Conservation (phyloP, 495 filamentous ascomycete genomes). For the Talaromyces wortmannii region DNA sequence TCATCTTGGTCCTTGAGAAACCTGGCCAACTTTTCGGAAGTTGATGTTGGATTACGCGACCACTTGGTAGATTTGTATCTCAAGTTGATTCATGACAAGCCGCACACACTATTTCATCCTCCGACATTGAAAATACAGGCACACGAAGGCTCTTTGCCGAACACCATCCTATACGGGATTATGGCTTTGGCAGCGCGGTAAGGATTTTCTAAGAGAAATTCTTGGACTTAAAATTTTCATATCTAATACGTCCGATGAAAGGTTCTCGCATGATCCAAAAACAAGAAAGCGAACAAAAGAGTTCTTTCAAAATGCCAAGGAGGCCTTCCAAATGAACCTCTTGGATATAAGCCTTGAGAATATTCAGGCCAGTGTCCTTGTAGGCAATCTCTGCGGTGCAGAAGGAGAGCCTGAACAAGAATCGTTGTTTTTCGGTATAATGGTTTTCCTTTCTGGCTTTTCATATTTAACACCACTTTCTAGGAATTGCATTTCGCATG, state of each 20-base stretch:
- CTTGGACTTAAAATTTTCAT: neutral
- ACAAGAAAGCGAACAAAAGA: constrained; percentile 1
- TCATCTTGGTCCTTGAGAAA: neutral
- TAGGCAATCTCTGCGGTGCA: constrained; percentile 13
- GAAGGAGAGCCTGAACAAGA: constrained; percentile 10
- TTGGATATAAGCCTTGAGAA: constrained; percentile 9
- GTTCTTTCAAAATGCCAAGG: constrained; percentile 9
- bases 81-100: constrained; percentile 20
- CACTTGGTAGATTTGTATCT: constrained; percentile 19
- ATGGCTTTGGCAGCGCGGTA: constrained; percentile 15
- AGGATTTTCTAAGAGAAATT: neutral
- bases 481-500: constrained; percentile 15
- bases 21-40: neutral
- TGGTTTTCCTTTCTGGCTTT: neutral
- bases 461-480: neutral
- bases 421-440: constrained; percentile 12
- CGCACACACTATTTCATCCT: constrained; percentile 21
- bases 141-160: neutral
- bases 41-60: neutral
- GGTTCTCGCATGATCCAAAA: neutral
- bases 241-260: neutral
- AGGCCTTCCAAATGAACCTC: constrained; percentile 7
- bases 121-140: neutral
- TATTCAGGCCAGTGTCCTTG: constrained; percentile 12
- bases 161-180: constrained; percentile 9